phyloP scores from a whole-genome alignment of 345 rosid species.

The Ricinus communis region DNA sequence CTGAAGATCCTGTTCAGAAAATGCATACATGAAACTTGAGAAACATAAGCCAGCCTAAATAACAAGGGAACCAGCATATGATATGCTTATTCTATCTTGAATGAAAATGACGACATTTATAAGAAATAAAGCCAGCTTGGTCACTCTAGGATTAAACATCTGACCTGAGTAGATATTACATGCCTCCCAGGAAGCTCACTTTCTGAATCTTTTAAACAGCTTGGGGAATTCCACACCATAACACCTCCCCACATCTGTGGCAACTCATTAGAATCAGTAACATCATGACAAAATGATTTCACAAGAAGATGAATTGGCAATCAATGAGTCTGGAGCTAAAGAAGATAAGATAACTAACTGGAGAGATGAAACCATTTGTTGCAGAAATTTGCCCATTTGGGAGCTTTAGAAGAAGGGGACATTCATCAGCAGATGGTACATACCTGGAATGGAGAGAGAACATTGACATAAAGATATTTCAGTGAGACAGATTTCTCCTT shows the following conservation, averaged over 20 bases:
- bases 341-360: slow-evolving; percentile 51
- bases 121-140: neutral
- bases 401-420: slow-evolving; percentile 82
- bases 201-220: slow-evolving; percentile 51
- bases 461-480: slow-evolving; percentile 12
- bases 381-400: slow-evolving; percentile 80
- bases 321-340: slow-evolving; percentile 11
- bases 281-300: neutral
- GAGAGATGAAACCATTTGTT: slow-evolving; percentile 93
- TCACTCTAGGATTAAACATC: slow-evolving; percentile 4
- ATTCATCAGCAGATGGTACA: slow-evolving; percentile 79
- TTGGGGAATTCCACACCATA: slow-evolving; percentile 72
- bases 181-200: slow-evolving; percentile 39
- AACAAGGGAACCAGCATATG: neutral
- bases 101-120: neutral
- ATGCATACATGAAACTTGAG: slow-evolving; percentile 20
- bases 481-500: slow-evolving; percentile 5
- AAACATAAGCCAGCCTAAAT: slow-evolving; percentile 10
- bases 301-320: neutral
- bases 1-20: slow-evolving; percentile 69
- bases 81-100: neutral
- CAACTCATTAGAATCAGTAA: slow-evolving; percentile 13
- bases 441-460: slow-evolving; percentile 52
- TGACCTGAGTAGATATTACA: slow-evolving; percentile 59
- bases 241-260: slow-evolving; percentile 97